Evolutionary conservation across 805 yeast species (phyloP), one percentile per base, ranked within the genome.

Genomic region (Saccharomycodes ludwigii): DNA sequence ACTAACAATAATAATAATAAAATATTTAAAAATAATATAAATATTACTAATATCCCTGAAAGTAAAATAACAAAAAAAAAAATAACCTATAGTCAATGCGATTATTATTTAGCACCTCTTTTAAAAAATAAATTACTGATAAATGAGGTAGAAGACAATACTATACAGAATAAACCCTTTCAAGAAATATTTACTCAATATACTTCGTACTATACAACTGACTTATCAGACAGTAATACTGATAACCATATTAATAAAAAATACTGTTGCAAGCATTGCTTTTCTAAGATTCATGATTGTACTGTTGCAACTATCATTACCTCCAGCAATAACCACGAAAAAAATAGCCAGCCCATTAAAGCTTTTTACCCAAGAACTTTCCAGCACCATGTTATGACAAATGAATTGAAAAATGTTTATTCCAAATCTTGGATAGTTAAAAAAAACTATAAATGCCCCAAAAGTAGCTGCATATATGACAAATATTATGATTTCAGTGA

Each of bases 351-450:
- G n/a, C n/a, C n/a, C 26, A 11, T n/a, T 24, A 12, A 29, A 10
- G 23, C 31, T 14, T 33, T 36, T 12, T 15, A 37, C 28, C 46
- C 48, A 11, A 36, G 50, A 18, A 18, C 34, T 2, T 43, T 34
- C 11, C 49, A 46, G 24, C 48, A 46, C 30, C 50, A 46, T 24
- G 27, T 33, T 13, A 37, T 46, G 19, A 34, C 33, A 12, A 31
- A 32, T 6, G 33, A 39, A 33, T 32, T 41, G 30, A 44, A 38
- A 19, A 25, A 30, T 10, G 32, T 33, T 15, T 28, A 35, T 13
- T 19, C 25, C 9, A 38, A 36, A 13, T 35, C 35, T 11, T 42
- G 42, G 5, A 42, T 32, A 20, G 34, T 43, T n/a, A 29, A 33
- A 10, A 40, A 40, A 15, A 42, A 41, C 13, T 39, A 31, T 10